Conservation (phyloP, 73 alveolate genomes). For the Paramecium tetraurelia region DNA sequence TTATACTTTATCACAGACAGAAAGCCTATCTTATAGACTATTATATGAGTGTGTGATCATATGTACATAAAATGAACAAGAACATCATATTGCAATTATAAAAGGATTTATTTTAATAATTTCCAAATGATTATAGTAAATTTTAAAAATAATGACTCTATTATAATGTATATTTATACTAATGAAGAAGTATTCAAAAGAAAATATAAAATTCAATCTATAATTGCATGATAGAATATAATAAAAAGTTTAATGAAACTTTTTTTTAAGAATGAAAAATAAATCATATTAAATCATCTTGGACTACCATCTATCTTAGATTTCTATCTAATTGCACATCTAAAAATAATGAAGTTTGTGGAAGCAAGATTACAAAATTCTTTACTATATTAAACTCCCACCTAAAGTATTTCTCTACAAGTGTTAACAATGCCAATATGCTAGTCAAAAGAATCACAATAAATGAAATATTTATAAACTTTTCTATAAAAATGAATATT, state of each 20-base stretch:
- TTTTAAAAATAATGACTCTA: too few relatives aligned
- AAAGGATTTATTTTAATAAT: too few relatives aligned
- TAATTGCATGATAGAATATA: too few relatives aligned
- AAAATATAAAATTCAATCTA: too few relatives aligned
- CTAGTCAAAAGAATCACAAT: background rate
- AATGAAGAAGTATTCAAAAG: too few relatives aligned
- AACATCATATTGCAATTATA: too few relatives aligned
- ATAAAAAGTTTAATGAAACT: background rate
- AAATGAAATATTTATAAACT: background rate
- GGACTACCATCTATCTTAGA: constrained; percentile 9
- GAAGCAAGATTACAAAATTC: background rate
- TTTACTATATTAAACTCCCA: constrained; percentile 36
- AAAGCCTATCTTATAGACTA: too few relatives aligned
- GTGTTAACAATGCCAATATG: background rate
- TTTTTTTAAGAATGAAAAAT: background rate
- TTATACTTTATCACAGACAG: too few relatives aligned
- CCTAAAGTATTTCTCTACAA: background rate
- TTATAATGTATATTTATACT: too few relatives aligned
- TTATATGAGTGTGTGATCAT: too few relatives aligned
- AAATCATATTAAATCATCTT: constrained; percentile 16
- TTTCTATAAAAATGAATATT: background rate
- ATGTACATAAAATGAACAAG: too few relatives aligned
- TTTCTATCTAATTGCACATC: background rate
- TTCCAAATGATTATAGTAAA: too few relatives aligned
- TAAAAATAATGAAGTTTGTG: constrained; percentile 16